phyloP scores from a whole-genome alignment of 768 basidiomycete genomes.

The Kockovaella imperatae region DNA sequence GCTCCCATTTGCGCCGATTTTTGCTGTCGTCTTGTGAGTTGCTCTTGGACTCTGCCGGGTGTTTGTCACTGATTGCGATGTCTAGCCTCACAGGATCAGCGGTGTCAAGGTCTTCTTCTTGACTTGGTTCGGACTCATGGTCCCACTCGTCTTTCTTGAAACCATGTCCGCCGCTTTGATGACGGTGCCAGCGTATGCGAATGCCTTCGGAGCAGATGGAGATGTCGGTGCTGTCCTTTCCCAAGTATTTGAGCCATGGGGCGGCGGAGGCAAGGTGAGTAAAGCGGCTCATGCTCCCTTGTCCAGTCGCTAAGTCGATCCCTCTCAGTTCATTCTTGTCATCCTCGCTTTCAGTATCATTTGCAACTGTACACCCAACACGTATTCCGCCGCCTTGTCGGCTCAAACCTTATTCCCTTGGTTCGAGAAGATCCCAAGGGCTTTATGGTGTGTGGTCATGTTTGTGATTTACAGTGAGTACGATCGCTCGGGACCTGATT shows the following conservation, averaged over 20 bases:
- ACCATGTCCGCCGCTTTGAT: slow-evolving; percentile 48
- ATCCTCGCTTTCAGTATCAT: slow-evolving; percentile 49
- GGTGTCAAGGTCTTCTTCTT: slow-evolving; percentile 50
- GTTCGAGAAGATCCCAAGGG: slow-evolving; percentile 49
- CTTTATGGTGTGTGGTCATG: slow-evolving; percentile 49
- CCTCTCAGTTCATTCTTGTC: slow-evolving; percentile 47
- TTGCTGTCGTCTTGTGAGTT: slow-evolving; percentile 52
- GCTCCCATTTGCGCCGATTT: slow-evolving; percentile 55
- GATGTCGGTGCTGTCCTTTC: slow-evolving; percentile 50
- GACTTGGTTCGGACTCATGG: slow-evolving; percentile 52
- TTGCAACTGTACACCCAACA: slow-evolving; percentile 47
- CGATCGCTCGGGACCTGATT: neutral
- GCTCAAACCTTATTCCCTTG: slow-evolving; percentile 49
- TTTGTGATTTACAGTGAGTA: slow-evolving; percentile 38
- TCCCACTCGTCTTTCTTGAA: slow-evolving; percentile 44
- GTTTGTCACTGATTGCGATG: no score
- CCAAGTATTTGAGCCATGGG: slow-evolving; percentile 50
- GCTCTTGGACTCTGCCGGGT: no score
- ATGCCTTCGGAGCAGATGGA: slow-evolving; percentile 47
- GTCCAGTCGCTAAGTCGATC: neutral
- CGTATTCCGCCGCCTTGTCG: slow-evolving; percentile 51
- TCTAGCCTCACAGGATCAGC: slow-evolving; percentile 49
- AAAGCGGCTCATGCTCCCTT: neutral
- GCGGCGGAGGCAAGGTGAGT: slow-evolving; percentile 37
- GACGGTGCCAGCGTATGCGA: slow-evolving; percentile 49